A percentile compares a stretch with the other conserved stretches of the same genome.
These are phyloP conservation scores for Phytophthora sp. DNA, from an alignment of 352 stramenopile genomes.

Conservation along the genomic window DNA sequence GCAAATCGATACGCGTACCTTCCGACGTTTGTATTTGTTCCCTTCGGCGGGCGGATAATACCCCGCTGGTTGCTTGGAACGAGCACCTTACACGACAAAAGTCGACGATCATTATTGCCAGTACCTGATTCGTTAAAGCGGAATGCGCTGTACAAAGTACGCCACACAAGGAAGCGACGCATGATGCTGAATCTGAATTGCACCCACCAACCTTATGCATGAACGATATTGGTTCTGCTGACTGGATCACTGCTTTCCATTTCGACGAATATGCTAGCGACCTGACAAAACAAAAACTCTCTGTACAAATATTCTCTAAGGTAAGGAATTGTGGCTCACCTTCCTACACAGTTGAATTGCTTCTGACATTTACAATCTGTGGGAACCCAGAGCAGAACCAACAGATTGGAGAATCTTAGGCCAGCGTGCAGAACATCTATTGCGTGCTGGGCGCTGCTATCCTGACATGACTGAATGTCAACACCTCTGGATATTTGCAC, in stretches of 20 bases:
- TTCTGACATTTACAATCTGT: background rate
- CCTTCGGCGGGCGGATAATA: no score
- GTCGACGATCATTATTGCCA: no score
- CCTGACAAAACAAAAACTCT: conserved; percentile 40
- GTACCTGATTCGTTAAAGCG: no score
- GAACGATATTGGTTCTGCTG: conserved; percentile 2
- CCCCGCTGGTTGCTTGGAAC: no score
- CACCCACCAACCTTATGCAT: no score
- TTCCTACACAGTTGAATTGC: background rate
- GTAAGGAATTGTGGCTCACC: conserved; percentile 9
- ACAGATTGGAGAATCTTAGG: conserved; percentile 54
- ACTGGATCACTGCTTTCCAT: conserved; percentile 13
- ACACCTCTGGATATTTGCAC: conserved; percentile 15
- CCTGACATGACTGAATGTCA: conserved; percentile 9
- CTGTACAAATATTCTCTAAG: conserved; percentile 35
- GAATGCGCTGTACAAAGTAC: no score
- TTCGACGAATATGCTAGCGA: conserved; percentile 27
- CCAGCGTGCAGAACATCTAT: conserved; percentile 9
- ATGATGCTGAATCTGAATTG: no score
- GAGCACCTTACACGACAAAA: no score
- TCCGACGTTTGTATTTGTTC: no score
- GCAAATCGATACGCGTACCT: no score
- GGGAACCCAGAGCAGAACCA: conserved; percentile 30
- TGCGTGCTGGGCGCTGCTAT: conserved; percentile 2
- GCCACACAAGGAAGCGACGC: no score